phyloP scores from a whole-genome alignment of 1,284 basidiomycete genomes.

The Melanopsichium pennsylvanicum region DNA sequence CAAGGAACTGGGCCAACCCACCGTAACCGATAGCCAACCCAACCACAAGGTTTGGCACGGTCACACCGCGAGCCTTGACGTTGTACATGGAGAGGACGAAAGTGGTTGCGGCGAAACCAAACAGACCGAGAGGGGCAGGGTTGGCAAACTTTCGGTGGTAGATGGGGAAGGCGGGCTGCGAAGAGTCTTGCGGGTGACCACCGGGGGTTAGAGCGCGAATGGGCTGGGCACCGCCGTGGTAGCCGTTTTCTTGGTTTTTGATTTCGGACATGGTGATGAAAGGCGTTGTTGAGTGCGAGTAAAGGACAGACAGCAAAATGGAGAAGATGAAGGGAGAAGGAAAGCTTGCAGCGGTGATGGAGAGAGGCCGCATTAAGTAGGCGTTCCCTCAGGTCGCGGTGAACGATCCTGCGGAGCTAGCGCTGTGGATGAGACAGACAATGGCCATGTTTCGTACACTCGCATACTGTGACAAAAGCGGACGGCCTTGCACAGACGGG shows the following conservation, averaged over 20 bases:
- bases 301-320: background rate
- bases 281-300: background rate
- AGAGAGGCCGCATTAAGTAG: too few species aligned
- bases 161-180: constrained; percentile 65
- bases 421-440: too few species aligned
- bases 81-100: constrained; percentile 69
- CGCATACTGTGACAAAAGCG: too few species aligned
- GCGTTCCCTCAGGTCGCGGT: too few species aligned
- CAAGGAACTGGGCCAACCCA: constrained; percentile 76
- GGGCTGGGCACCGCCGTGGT: constrained; percentile 42
- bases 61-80: constrained; percentile 58
- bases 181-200: constrained; percentile 68
- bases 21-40: constrained; percentile 68
- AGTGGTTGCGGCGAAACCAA: constrained; percentile 68
- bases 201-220: constrained; percentile 65
- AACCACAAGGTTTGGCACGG: constrained; percentile 51
- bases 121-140: constrained; percentile 70
- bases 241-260: constrained; percentile 50
- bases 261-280: constrained; percentile 34
- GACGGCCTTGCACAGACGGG: too few species aligned
- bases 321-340: background rate
- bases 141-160: constrained; percentile 68
- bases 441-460: too few species aligned
- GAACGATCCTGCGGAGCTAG: too few species aligned
- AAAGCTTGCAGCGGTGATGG: too few species aligned